phyloP scores from a whole-genome alignment of 495 filamentous ascomycete species.

The Astrothelium macrocarpum region DNA sequence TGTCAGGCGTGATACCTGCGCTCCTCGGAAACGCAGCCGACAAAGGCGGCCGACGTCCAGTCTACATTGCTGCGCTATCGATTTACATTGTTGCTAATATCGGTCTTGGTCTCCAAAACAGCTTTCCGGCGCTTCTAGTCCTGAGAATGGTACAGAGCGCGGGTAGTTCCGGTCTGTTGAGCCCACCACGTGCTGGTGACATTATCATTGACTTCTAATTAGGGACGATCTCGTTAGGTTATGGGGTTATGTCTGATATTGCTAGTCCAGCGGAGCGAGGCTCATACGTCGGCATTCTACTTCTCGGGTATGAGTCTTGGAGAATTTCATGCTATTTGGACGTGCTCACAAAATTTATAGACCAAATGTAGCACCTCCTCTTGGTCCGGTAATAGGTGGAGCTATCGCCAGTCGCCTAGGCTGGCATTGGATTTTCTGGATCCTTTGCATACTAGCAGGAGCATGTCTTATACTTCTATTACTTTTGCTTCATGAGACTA shows the following conservation, averaged over 20 bases:
- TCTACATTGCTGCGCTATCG: slow-evolving; percentile 35
- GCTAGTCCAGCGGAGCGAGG: slow-evolving; percentile 36
- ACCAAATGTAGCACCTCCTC: neutral
- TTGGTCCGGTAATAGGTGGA: slow-evolving; percentile 29
- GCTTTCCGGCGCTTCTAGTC: slow-evolving; percentile 39
- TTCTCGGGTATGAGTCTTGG: neutral
- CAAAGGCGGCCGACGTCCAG: slow-evolving; percentile 37
- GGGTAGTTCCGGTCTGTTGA: slow-evolving; percentile 38
- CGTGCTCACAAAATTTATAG: neutral
- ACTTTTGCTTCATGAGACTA: slow-evolving; percentile 73
- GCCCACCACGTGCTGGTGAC: neutral
- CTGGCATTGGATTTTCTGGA: slow-evolving; percentile 18
- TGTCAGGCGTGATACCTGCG: slow-evolving; percentile 39
- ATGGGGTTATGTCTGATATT: slow-evolving; percentile 28
- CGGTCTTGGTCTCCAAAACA: slow-evolving; percentile 38
- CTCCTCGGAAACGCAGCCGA: slow-evolving; percentile 42
- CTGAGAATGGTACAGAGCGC: slow-evolving; percentile 42
- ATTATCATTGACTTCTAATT: neutral
- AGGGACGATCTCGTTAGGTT: slow-evolving; percentile 22
- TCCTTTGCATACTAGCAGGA: slow-evolving; percentile 10
- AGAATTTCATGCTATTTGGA: neutral
- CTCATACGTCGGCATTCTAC: slow-evolving; percentile 29
- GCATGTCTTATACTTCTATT: slow-evolving; percentile 7
- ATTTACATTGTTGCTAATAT: slow-evolving; percentile 41
- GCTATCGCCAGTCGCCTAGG: slow-evolving; percentile 9